Evolutionary conservation across 108 stramenopile species (phyloP).

Genomic region (Aurantiochytrium sp.): DNA sequence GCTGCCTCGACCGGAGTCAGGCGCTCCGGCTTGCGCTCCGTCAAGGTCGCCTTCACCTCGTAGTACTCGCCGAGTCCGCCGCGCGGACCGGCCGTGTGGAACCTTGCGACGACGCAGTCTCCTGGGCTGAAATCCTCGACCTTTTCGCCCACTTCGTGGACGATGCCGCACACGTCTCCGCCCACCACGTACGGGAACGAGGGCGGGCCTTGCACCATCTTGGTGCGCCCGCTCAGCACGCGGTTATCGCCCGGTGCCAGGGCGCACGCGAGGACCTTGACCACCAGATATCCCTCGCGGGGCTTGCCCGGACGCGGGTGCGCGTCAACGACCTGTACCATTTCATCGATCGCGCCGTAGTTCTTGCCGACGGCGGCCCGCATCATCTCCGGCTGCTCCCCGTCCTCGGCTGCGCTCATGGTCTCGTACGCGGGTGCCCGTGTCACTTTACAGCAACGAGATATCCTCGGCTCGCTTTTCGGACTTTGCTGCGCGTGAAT

Average conservation of each 20-base stretch:
- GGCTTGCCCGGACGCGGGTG: background rate
- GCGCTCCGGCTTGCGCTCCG: background rate
- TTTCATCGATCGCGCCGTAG: background rate
- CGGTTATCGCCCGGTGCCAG: background rate
- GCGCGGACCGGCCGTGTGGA: background rate
- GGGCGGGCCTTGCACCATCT: background rate
- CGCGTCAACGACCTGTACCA: background rate
- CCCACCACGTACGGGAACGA: background rate
- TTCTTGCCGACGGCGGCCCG: background rate
- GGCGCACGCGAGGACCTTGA: background rate
- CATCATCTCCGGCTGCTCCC: background rate
- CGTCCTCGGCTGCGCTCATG: background rate
- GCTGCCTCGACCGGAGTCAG: background rate
- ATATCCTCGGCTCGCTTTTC: no score
- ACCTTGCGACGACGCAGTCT: background rate
- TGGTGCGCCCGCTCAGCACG: background rate
- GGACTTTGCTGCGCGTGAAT: no score
- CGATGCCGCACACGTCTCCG: background rate
- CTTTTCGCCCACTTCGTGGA: background rate
- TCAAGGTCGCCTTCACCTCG: background rate
- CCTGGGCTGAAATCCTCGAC: background rate
- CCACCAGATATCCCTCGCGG: background rate
- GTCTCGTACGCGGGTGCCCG: no score
- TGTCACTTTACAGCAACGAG: no score
- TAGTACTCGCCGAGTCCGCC: slow-evolving; percentile 2